phyloP scores from a whole-genome alignment of 805 yeast genomes.

The Yarrowia porcina region DNA sequence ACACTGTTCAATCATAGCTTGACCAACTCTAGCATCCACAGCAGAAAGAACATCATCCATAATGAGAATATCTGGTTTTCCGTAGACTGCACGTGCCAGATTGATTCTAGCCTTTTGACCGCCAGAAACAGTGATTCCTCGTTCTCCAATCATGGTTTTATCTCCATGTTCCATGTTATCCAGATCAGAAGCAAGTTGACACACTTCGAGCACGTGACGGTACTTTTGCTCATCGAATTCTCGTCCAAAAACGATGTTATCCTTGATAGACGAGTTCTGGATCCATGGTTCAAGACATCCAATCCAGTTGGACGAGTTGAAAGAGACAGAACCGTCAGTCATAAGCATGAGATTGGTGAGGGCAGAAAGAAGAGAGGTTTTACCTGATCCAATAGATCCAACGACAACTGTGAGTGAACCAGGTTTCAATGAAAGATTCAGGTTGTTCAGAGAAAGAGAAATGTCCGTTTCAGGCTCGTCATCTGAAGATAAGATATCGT shows the following conservation, averaged over 20 bases:
- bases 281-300: constrained; percentile 79
- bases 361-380: constrained; percentile 67
- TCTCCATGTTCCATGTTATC: constrained; percentile 71
- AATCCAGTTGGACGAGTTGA: constrained; percentile 49
- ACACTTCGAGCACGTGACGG: constrained; percentile 53
- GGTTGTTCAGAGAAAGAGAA: not conserved
- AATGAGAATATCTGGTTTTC: constrained; percentile 58
- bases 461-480: constrained; percentile 39
- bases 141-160: constrained; percentile 78
- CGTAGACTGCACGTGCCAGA: constrained; percentile 77
- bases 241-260: constrained; percentile 68
- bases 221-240: constrained; percentile 52
- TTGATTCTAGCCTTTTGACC: constrained; percentile 88
- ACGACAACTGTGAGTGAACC: constrained; percentile 75
- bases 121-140: constrained; percentile 84
- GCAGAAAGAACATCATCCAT: constrained; percentile 85
- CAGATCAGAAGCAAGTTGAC: constrained; percentile 66
- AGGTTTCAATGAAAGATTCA: not conserved
- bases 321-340: constrained; percentile 48
- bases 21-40: constrained; percentile 83
- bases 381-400: constrained; percentile 81
- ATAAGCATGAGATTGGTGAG: constrained; percentile 68
- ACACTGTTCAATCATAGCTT: constrained; percentile 68
- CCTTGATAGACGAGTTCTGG: constrained; percentile 71
- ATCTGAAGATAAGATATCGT: not conserved